Percentiles rank a stretch among this genome's conserved stretches.
Conservation (phyloP, 2,329 filamentous ascomycete species). For the Aspergillus latus region DNA sequence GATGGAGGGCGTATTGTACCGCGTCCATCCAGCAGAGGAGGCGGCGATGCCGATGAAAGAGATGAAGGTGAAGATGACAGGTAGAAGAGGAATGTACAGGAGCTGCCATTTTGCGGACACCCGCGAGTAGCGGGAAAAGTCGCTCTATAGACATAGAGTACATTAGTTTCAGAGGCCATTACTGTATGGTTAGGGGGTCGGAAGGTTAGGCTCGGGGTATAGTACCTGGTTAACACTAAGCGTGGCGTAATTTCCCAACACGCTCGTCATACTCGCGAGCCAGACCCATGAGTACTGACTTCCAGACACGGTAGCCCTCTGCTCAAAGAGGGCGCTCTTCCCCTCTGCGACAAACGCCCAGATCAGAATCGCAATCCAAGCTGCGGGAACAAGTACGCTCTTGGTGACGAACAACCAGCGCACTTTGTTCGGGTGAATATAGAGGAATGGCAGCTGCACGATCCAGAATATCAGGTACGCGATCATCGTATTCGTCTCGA, state of each 20-base stretch:
- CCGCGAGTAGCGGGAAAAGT: constrained; percentile 57
- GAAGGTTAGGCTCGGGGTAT: neutral
- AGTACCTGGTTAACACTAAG: constrained; percentile 51
- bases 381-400: constrained; percentile 52
- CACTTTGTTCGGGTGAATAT: constrained; percentile 44
- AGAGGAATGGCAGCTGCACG: constrained; percentile 47
- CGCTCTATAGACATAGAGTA: constrained; percentile 40
- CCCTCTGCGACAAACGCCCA: constrained; percentile 61
- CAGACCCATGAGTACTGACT: constrained; percentile 56
- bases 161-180: neutral
- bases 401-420: constrained; percentile 41
- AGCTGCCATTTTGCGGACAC: constrained; percentile 51
- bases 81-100: constrained; percentile 53
- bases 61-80: constrained; percentile 55
- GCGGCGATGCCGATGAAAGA: constrained; percentile 48
- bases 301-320: constrained; percentile 49
- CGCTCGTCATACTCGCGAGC: constrained; percentile 51
- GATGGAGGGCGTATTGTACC: constrained; percentile 34
- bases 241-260: constrained; percentile 54
- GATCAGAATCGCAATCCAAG: constrained; percentile 62
- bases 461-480: constrained; percentile 48
- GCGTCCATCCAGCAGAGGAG: constrained; percentile 41
- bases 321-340: constrained; percentile 50
- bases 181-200: neutral
- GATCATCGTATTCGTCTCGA: constrained; percentile 48